Evolutionary conservation across 805 yeast species (phyloP), one percentile per base, ranked within the genome.

Genomic region (Saccharomycopsis sp.): DNA sequence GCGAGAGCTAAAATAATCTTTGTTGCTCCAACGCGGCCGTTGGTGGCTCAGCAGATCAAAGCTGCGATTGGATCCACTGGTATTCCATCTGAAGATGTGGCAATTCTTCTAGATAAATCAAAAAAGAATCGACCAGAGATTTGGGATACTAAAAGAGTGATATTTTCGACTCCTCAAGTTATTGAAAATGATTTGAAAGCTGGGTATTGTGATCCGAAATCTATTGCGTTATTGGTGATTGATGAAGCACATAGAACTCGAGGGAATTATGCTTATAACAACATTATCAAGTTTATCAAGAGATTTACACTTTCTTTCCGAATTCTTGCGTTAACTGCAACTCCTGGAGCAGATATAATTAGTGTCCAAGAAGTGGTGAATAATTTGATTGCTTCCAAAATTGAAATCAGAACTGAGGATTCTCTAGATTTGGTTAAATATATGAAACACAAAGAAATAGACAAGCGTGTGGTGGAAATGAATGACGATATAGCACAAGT

Each of bases 221-320:
- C 73, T 20, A 68, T 93, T 11, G 82, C 77, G 0, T 75, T 93
- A 43, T 55, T 94, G 36, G 90, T 93, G 2, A 71, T 93, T 20
- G 99, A 93, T 63, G 99, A 93, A 65, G 97, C 98, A 0, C 99
- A 93, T 61, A 68, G 96, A 40, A 88, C 97, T 0, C 81, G 81
- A 41, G 96, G 96, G 0, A 82, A 85, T 44, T 89, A 88, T 58
- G 84, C 97, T 1, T 90, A 90, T 56, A 81, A 81, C 38, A 82
- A 84, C 45, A 89, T 90, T n/a, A 85, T 85, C 2, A 68, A 75
- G 51, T 79, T 76, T 54, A 59, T 85, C 9, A 71, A 72, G 23
- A 62, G 85, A 41, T 79, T 77, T 57, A 80, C 77, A 49, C 70
- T 76, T 1, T 75, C 85, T 1, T 82, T 79, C 53, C 67, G 98